Conservation (phyloP, 176 grass and related monocot genomes). For the Echinochloa phyllopogon region DNA sequence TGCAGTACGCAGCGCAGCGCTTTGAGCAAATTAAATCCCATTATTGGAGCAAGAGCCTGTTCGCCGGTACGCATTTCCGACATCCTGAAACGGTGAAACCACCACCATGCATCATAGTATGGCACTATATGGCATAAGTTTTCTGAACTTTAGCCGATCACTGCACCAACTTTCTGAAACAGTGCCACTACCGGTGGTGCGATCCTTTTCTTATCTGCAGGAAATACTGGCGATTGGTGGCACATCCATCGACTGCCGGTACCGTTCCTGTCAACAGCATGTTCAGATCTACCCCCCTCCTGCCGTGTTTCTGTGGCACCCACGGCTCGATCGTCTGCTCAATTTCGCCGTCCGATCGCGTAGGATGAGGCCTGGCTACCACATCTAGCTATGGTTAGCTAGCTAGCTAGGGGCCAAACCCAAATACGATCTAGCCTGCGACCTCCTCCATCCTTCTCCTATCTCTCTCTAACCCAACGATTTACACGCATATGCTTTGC, state of each 20-base stretch:
- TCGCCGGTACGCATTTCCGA: no score
- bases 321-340: conserved; percentile 2
- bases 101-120: background rate
- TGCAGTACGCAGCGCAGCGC: background rate
- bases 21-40: no score
- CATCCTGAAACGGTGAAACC: background rate
- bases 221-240: background rate
- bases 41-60: no score
- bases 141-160: background rate
- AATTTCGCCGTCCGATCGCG: background rate
- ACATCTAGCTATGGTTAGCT: no score
- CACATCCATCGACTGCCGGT: background rate
- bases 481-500: background rate
- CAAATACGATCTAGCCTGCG: background rate
- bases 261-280: conserved; percentile 5
- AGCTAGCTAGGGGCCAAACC: background rate
- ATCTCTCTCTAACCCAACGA: background rate
- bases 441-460: background rate
- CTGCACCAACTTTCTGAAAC: background rate
- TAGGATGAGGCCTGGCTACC: background rate
- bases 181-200: background rate
- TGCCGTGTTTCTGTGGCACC: conserved; percentile 23
- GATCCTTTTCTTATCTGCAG: background rate
- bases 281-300: conserved; percentile 35
- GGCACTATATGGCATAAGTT: no score